Evolutionary conservation across 305 asterid genomes (phyloP).

Genomic region (Plantago coronopus): DNA sequence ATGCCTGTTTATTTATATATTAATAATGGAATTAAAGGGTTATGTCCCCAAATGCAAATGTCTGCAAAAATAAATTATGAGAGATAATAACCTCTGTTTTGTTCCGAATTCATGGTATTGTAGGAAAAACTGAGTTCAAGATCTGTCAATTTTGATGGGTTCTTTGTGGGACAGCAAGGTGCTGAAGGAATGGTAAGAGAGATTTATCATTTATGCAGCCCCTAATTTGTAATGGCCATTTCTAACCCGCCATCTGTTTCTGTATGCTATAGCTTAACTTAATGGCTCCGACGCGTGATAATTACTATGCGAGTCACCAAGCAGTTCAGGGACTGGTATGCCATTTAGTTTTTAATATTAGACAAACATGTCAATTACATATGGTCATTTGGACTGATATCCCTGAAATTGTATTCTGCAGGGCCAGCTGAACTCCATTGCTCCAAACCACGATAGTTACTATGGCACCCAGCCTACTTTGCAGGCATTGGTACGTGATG

Average conservation of each 20-base stretch:
- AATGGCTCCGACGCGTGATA: slow-evolving; percentile 90
- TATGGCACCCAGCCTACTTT: slow-evolving; percentile 70
- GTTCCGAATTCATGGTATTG: slow-evolving; percentile 16
- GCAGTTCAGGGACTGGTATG: slow-evolving; percentile 88
- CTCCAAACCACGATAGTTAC: slow-evolving; percentile 81
- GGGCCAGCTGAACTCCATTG: slow-evolving; percentile 94
- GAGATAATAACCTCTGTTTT: background rate
- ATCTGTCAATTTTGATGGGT: slow-evolving; percentile 77
- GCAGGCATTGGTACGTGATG: slow-evolving; percentile 70
- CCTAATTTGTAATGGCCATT: slow-evolving; percentile 17
- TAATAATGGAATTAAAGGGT: background rate
- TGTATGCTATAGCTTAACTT: slow-evolving; percentile 85
- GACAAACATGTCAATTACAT: slow-evolving; percentile 7
- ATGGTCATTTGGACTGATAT: slow-evolving; percentile 11
- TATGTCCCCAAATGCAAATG: background rate
- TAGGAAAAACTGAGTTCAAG: slow-evolving; percentile 84
- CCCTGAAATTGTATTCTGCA: slow-evolving; percentile 29
- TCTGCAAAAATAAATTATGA: background rate
- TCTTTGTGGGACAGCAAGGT: slow-evolving; percentile 69
- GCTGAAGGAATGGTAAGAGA: slow-evolving; percentile 84
- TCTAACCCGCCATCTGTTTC: slow-evolving; percentile 26
- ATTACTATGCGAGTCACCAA: slow-evolving; percentile 75
- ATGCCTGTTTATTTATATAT: too few relatives aligned
- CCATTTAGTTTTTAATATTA: slow-evolving; percentile 21
- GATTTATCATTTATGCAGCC: slow-evolving; percentile 1